Evolutionary conservation across 2,329 filamentous ascomycete genomes (phyloP).

Genomic region (Chaetomium olivaceum): DNA sequence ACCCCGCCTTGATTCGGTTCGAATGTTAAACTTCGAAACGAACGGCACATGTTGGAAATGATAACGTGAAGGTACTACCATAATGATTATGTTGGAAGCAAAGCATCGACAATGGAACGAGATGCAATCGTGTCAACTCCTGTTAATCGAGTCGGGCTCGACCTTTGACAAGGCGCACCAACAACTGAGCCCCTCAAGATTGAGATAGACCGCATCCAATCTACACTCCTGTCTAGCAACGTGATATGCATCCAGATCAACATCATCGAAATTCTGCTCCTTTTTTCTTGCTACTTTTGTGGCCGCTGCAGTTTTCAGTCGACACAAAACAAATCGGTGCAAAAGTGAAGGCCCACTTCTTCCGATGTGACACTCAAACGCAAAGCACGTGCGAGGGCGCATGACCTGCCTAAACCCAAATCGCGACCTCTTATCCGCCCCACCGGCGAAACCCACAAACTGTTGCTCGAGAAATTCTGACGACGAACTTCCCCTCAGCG

Average conservation of each 20-base stretch:
- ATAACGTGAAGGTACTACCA: too few species aligned
- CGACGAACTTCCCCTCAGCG: slow-evolving; percentile 37
- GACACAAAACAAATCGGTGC: not conserved
- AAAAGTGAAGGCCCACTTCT: not conserved
- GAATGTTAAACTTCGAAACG: not conserved
- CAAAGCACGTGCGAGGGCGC: slow-evolving; percentile 23
- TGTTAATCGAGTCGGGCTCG: not conserved
- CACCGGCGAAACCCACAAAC: slow-evolving; percentile 37
- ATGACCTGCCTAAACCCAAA: slow-evolving; percentile 34
- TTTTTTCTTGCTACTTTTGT: not conserved
- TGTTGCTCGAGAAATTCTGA: slow-evolving; percentile 37
- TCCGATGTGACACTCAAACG: too few species aligned
- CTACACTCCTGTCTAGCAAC: too few species aligned
- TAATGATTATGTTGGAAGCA: not conserved
- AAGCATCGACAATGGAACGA: not conserved
- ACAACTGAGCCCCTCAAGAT: too few species aligned
- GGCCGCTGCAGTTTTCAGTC: not conserved
- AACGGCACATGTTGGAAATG: not conserved
- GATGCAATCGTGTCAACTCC: not conserved
- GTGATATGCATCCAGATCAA: not conserved
- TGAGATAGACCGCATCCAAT: too few species aligned
- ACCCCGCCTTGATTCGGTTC: too few species aligned
- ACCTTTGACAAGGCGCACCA: not conserved
- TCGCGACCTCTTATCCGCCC: slow-evolving; percentile 28
- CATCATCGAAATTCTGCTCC: not conserved